Evolutionary conservation across 1,284 basidiomycete genomes (phyloP).

Genomic region (Ganoderma boninense): DNA sequence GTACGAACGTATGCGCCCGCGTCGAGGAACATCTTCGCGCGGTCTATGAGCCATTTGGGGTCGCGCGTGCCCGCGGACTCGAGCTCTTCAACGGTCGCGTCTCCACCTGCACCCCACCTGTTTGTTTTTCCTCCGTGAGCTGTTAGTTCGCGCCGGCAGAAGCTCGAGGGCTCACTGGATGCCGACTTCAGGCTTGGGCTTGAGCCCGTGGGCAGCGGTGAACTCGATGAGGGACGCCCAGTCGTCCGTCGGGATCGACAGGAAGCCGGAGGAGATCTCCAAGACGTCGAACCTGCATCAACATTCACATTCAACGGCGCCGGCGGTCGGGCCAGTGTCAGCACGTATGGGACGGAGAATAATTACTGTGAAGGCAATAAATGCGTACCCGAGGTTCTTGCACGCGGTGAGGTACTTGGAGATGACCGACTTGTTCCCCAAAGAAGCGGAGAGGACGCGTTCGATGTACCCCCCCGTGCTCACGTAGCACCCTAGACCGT

Average conservation of each 20-base stretch:
- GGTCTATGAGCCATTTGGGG: slow-evolving; percentile 52
- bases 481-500: slow-evolving; percentile 44
- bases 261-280: slow-evolving; percentile 54
- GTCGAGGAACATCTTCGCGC: slow-evolving; percentile 52
- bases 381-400: slow-evolving; percentile 48
- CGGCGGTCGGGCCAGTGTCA: no score
- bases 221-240: slow-evolving; percentile 53
- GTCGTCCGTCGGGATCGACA: slow-evolving; percentile 54
- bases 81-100: slow-evolving; percentile 49
- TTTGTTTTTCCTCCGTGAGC: neutral
- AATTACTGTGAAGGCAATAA: neutral
- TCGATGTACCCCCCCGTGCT: slow-evolving; percentile 56
- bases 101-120: slow-evolving; percentile 54
- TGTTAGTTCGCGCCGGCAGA: neutral
- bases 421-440: slow-evolving; percentile 45
- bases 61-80: slow-evolving; percentile 52
- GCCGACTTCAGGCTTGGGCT: slow-evolving; percentile 56
- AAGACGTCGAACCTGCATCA: slow-evolving; percentile 50
- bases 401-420: slow-evolving; percentile 50
- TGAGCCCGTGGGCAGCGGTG: slow-evolving; percentile 49
- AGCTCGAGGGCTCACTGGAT: slow-evolving; percentile 39
- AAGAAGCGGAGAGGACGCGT: slow-evolving; percentile 49
- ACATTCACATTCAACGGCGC: neutral
- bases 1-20: slow-evolving; percentile 48
- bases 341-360: no score